Evolutionary conservation across 495 filamentous ascomycete species (phyloP).

Genomic region (Saxophila tyrrhenica): DNA sequence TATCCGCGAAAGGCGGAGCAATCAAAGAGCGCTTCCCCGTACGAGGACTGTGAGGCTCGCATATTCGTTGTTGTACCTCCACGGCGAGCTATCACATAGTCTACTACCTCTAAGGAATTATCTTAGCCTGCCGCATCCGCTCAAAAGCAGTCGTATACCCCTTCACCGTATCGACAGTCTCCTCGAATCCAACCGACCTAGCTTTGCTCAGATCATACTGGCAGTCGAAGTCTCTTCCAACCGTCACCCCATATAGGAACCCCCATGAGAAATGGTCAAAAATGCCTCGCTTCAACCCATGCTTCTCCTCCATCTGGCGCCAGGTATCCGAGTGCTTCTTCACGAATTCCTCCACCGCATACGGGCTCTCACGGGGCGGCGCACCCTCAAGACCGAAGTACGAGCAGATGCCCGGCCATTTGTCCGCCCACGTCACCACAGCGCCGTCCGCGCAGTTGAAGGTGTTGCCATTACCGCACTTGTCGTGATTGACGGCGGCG

Average conservation of each 20-base stretch:
- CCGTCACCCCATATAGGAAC: slow-evolving; percentile 14
- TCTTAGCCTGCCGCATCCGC: slow-evolving; percentile 15
- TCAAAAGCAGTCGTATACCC: slow-evolving; percentile 17
- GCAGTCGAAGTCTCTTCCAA: slow-evolving; percentile 6
- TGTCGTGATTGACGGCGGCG: slow-evolving; percentile 24
- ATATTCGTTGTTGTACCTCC: too few relatives aligned
- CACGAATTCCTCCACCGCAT: slow-evolving; percentile 11
- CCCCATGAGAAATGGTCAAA: slow-evolving; percentile 4
- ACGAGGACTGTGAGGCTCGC: too few relatives aligned
- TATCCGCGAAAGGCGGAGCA: too few relatives aligned
- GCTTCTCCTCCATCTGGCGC: slow-evolving; percentile 2
- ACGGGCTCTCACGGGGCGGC: slow-evolving; percentile 1
- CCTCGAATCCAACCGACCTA: slow-evolving; percentile 15
- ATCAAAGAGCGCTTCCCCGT: too few relatives aligned
- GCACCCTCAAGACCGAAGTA: slow-evolving; percentile 33
- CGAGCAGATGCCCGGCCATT: slow-evolving; percentile 29
- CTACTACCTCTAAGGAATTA: slow-evolving; percentile 13
- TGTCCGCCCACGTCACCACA: slow-evolving; percentile 24
- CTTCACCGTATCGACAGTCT: slow-evolving; percentile 12
- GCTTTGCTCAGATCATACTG: slow-evolving; percentile 16
- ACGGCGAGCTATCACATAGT: too few relatives aligned
- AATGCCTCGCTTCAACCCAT: slow-evolving; percentile 8
- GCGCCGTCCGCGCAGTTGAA: slow-evolving; percentile 33
- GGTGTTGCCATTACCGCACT: slow-evolving; percentile 12
- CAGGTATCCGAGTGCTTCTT: slow-evolving; percentile 6